Evolutionary conservation across 345 rosid genomes (phyloP), one percentile per base, ranked within the genome.

Genomic region (Brassica napus): DNA sequence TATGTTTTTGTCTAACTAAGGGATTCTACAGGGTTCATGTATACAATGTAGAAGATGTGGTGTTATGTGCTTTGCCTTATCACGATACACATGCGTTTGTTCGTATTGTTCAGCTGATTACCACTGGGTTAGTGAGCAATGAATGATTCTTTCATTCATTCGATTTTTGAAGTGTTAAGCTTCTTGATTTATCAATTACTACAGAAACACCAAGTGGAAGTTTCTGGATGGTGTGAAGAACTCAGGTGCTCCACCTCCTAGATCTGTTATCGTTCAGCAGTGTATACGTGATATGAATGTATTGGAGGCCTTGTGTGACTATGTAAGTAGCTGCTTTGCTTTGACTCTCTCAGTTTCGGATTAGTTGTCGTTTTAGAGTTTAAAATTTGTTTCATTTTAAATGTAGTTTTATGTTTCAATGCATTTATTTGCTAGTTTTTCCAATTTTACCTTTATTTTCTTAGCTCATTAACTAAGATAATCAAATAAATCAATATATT

Each of bases 1-100:
- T 70, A 23, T 15, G 12, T 1, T 39, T 12, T 68, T 58, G 47
- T 26, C 31, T 71, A 65, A 62, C 71, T 59, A 8, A 64, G 81
- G 65, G 55, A 65, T 67, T 68, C 83, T 35, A 28, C 85, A 95
- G 99, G 93, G 78, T 91, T 81, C 90, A 95, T 77, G 81, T 85
- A 58, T 88, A 86, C 86, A 95, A 93, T 77, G 3, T 69, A 0
- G 98, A 93, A 84, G 98, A 91, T 68, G 77, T 95, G 84, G 86
- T 93, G 75, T 74, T 93, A 37, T 90, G 98, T 73, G 86, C 91
- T 6, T 76, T 95, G 83, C 98, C 98, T 0, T 91, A 89, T 79
- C 99, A 95, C 49, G 99, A 91, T 44, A 93, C 96, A 12, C 98
- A 89, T 76, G 89, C 81, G 0, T 95, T 95, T 81, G 98, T 95